Evolutionary conservation across 1,284 basidiomycete species (phyloP), one percentile per base, ranked within the genome.

Genomic region (Peniophora sp.): DNA sequence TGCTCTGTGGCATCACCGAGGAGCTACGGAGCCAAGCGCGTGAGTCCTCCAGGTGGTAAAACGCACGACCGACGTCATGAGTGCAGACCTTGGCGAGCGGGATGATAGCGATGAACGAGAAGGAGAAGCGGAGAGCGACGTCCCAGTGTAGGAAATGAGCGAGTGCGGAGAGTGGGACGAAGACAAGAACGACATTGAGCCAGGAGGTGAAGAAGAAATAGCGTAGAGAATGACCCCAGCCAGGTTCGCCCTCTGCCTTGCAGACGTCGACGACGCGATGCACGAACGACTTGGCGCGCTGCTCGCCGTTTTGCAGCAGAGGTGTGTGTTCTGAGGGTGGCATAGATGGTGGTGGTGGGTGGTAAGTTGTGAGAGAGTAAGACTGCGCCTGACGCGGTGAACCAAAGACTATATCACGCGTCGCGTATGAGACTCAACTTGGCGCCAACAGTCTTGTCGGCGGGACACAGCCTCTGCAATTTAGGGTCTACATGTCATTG

Each of bases 1-100:
- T 95, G 88, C 55, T 96, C 91, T 1, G 92, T 96, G 3, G 89
- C 84, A 57, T 92, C 88, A 14, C 92, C 92, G 3, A 92, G 76
- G 43, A 92, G 71, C 79, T 60, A 51, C 18, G 46, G 35, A 41
- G 35, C 37, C 51, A 14, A 42, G 39, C 49, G 48, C 41, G 55
- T 47, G 47, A 50, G 37, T 18, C 37, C 17, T 46, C 35, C 24
- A 35, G 35, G 27, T 32, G n/a, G 44, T 54, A 47, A 24, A 23
- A 32, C 15, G 35, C 42, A 34, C 42, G 47, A 36, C 27, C 47
- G 23, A 12, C 22, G 18, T 15, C 39, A 24, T 5, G 18, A 47
- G n/a, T 15, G 57, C 66, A 35, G 56, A 85, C 88, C 70, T 87
- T 85, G 39, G 88, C 88, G 34, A 95, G 74, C n/a, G 92, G 92